A percentile compares a stretch with the other conserved stretches of the same genome.
Evolutionary conservation across 2,329 filamentous ascomycete genomes (phyloP).

Genomic region (Fusarium torreyae): DNA sequence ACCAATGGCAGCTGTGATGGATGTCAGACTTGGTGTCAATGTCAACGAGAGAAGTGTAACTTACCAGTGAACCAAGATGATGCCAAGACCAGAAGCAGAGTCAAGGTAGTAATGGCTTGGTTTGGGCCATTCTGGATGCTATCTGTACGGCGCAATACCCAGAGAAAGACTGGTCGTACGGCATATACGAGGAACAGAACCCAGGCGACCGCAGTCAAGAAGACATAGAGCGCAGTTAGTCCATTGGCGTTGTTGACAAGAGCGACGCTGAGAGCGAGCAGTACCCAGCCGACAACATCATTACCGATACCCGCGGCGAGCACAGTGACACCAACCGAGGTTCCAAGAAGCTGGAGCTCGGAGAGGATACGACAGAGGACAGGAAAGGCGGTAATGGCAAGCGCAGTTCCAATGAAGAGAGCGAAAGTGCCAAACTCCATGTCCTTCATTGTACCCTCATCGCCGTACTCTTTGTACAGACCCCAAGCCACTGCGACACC

Average conservation of each 20-base stretch:
- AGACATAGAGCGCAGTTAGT: slow-evolving; percentile 85
- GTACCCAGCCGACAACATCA: slow-evolving; percentile 83
- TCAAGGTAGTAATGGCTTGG: slow-evolving; percentile 86
- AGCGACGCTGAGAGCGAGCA: slow-evolving; percentile 92
- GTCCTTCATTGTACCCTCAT: slow-evolving; percentile 56
- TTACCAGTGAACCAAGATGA: slow-evolving; percentile 86
- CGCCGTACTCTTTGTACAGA: slow-evolving; percentile 80
- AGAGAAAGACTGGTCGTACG: slow-evolving; percentile 82
- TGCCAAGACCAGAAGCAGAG: slow-evolving; percentile 81
- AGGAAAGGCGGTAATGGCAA: slow-evolving; percentile 92
- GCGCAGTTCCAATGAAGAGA: slow-evolving; percentile 89
- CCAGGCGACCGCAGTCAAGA: slow-evolving; percentile 83
- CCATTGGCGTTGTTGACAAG: slow-evolving; percentile 90
- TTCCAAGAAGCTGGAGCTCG: slow-evolving; percentile 87
- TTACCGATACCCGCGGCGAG: slow-evolving; percentile 94
- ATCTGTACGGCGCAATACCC: slow-evolving; percentile 79
- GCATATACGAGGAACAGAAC: slow-evolving; percentile 80
- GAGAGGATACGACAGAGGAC: slow-evolving; percentile 95
- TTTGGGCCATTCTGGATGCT: slow-evolving; percentile 90
- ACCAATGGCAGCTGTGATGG: slow-evolving; percentile 75
- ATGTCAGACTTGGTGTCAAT: not conserved
- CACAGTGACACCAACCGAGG: slow-evolving; percentile 88
- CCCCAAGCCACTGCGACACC: slow-evolving; percentile 87
- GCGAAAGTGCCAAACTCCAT: slow-evolving; percentile 70
- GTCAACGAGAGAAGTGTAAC: not conserved